These are phyloP conservation scores for Fusarium solani-melongenae DNA, from an alignment of 2,329 filamentous ascomycete genomes.

Conservation along the genomic window DNA sequence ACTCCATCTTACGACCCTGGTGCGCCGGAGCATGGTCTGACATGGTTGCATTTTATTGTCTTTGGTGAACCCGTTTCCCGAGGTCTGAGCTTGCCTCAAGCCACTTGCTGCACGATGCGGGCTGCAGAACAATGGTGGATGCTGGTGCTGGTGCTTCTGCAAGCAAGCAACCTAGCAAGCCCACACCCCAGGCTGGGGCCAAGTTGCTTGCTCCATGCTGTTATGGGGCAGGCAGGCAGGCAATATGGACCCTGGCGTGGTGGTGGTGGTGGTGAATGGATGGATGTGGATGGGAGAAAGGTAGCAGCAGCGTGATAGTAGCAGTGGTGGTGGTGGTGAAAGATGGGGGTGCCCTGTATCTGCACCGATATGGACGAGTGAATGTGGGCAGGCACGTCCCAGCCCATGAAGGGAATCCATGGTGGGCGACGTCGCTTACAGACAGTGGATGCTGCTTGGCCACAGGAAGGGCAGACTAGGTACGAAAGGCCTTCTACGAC, in stretches of 20 bases:
- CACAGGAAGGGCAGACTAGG: neutral
- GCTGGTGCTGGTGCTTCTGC: neutral
- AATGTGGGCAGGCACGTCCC: neutral
- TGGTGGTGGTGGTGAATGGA: conserved; percentile 6
- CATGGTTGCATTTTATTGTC: conserved; percentile 41
- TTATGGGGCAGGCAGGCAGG: conserved; percentile 22
- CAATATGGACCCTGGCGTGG: conserved; percentile 24
- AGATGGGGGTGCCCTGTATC: conserved; percentile 10
- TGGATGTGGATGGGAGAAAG: conserved; percentile 15
- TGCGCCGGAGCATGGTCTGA: conserved; percentile 37
- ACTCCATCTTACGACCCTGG: conserved; percentile 39
- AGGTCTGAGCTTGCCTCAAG: conserved; percentile 23
- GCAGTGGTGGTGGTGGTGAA: conserved; percentile 18
- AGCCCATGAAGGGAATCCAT: neutral
- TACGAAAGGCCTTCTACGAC: neutral
- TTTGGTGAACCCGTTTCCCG: conserved; percentile 19
- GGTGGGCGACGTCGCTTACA: neutral
- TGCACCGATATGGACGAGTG: neutral
- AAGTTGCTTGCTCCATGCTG: conserved; percentile 18
- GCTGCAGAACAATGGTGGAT: neutral
- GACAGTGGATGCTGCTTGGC: neutral
- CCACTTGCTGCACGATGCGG: neutral
- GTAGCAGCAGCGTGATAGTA: conserved; percentile 3
- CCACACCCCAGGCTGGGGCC: neutral
- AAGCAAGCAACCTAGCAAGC: conserved; percentile 1